Percentiles rank a stretch among this genome's conserved stretches.
Conservation (phyloP, 768 basidiomycete species). For the Porphyrellus cyaneotinctus region DNA sequence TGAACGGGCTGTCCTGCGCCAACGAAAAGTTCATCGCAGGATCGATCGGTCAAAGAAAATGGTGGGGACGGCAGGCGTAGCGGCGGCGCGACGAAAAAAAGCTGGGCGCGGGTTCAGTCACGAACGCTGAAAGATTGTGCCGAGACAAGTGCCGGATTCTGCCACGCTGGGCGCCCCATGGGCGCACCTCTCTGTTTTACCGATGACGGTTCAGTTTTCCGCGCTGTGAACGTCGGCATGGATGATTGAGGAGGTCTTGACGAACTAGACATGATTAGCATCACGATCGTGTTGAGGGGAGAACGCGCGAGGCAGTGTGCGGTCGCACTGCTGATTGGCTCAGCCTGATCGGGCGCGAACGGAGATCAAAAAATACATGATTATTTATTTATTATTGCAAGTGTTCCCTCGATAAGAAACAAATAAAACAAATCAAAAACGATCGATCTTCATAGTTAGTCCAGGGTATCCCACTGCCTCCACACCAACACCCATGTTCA, state of each 20-base stretch:
- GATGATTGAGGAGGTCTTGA: background rate
- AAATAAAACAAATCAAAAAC: background rate
- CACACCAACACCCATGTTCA: conserved; percentile 6
- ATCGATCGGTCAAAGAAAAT: background rate
- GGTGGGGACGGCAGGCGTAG: conserved; percentile 2
- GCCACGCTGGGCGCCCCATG: conserved; percentile 31
- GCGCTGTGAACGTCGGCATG: conserved; percentile 2
- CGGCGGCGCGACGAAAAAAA: conserved; percentile 15
- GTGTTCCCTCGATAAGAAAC: background rate
- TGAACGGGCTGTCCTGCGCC: conserved; percentile 30
- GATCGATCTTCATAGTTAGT: background rate
- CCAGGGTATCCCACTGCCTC: background rate
- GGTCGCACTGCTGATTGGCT: conserved; percentile 24
- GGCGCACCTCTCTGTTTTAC: conserved; percentile 4
- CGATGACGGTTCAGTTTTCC: background rate
- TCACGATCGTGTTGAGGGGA: too few species aligned
- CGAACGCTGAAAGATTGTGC: conserved; percentile 18
- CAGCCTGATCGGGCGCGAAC: background rate
- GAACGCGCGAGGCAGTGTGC: background rate
- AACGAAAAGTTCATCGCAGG: conserved; percentile 30
- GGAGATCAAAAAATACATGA: conserved; percentile 5
- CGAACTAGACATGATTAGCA: conserved; percentile 11
- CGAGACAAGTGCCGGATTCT: conserved; percentile 32
- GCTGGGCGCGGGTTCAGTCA: conserved; percentile 10
- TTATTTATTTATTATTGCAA: background rate